These are phyloP conservation scores for Phyllachora maydis DNA, from an alignment of 2,329 filamentous ascomycete genomes.

Conservation along the genomic window DNA sequence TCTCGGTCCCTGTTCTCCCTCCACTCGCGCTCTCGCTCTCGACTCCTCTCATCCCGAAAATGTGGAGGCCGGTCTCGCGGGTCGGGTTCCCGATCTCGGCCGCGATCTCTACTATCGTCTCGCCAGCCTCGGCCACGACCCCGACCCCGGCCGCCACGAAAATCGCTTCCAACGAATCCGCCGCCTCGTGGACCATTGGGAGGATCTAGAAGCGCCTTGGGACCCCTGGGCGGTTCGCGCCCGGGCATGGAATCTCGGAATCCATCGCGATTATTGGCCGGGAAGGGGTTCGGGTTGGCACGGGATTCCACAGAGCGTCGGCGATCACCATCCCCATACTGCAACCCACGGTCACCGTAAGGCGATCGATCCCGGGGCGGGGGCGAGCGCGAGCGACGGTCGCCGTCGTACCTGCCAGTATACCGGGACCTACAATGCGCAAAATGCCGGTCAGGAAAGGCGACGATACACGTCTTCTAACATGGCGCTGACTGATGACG, in stretches of 20 bases:
- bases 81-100: conserved; percentile 38
- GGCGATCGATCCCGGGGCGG: conserved; percentile 51
- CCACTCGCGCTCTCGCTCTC: conserved; percentile 33
- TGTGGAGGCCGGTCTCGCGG: conserved; percentile 22
- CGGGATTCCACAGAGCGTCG: conserved; percentile 41
- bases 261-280: conserved; percentile 32
- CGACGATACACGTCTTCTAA: no score
- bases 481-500: no score
- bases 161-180: no score
- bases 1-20: conserved; percentile 32
- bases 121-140: conserved; percentile 35
- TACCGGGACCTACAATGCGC: no score
- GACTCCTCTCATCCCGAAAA: conserved; percentile 37
- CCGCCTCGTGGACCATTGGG: conserved; percentile 48
- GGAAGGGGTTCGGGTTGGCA: conserved; percentile 36
- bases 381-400: conserved; percentile 42
- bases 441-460: no score
- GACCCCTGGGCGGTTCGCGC: conserved; percentile 61
- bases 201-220: conserved; percentile 55
- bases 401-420: conserved; percentile 42
- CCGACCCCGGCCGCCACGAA: conserved; percentile 25
- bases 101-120: conserved; percentile 40
- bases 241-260: conserved; percentile 32
- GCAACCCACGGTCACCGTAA: conserved; percentile 29
- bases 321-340: conserved; percentile 43